Conservation (phyloP, 2,329 filamentous ascomycete genomes). For the Helicocarpus griseus region DNA sequence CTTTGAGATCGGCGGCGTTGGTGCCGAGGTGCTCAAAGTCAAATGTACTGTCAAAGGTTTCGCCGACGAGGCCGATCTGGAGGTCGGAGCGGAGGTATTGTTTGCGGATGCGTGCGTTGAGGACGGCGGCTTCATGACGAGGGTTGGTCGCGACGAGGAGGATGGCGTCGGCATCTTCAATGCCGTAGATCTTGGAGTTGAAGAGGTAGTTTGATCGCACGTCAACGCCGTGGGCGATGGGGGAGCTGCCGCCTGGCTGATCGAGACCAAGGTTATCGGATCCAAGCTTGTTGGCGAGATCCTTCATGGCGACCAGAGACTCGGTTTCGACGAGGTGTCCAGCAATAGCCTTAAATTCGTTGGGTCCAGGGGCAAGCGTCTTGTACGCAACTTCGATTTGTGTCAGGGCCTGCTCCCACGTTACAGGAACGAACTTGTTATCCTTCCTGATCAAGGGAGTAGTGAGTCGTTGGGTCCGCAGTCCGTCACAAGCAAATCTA, state of each 20-base stretch:
- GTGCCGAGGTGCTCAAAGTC: constrained; percentile 85
- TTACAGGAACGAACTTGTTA: constrained; percentile 81
- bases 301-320: constrained; percentile 91
- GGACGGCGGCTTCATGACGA: constrained; percentile 83
- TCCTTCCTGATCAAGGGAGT: constrained; percentile 82
- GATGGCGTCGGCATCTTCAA: constrained; percentile 87
- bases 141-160: constrained; percentile 93
- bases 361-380: constrained; percentile 68
- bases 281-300: constrained; percentile 89
- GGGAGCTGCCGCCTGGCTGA: constrained; percentile 71
- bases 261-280: constrained; percentile 94
- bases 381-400: constrained; percentile 77
- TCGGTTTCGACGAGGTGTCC: constrained; percentile 88
- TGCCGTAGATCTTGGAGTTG: constrained; percentile 88
- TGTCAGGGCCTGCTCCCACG: constrained; percentile 89
- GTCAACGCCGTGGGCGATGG: constrained; percentile 85
- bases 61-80: constrained; percentile 82
- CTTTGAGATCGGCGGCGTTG: constrained; percentile 71
- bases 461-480: constrained; percentile 92
- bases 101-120: constrained; percentile 95
- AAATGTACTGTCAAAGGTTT: constrained; percentile 88
- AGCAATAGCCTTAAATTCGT: constrained; percentile 93
- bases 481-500: constrained; percentile 88
- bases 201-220: constrained; percentile 91
- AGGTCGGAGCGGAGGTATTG: constrained; percentile 95